A percentile compares a stretch with the other conserved stretches of the same genome.
These are phyloP conservation scores for Pythium sp. DNA, from an alignment of 352 stramenopile genomes.

Conservation along the genomic window DNA sequence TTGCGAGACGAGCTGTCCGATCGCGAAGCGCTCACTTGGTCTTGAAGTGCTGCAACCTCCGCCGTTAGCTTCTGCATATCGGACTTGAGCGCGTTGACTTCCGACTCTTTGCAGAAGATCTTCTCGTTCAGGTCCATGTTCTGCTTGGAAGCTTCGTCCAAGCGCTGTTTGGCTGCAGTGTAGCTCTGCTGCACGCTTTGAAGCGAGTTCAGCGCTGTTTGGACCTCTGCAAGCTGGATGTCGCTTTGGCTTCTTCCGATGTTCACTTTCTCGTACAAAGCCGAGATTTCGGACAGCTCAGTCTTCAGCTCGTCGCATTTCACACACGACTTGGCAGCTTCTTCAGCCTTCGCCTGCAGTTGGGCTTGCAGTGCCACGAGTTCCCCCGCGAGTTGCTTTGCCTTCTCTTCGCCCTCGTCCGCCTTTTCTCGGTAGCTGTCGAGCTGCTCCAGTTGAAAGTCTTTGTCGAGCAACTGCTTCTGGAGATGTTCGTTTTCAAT, in stretches of 20 bases:
- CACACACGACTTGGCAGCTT: constrained; percentile 31
- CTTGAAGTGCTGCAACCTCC: constrained; percentile 39
- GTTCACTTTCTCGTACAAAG: constrained; percentile 63
- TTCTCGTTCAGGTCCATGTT: constrained; percentile 59
- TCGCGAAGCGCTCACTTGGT: constrained; percentile 36
- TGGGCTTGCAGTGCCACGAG: constrained; percentile 29
- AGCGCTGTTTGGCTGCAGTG: constrained; percentile 29
- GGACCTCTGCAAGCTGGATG: constrained; percentile 51
- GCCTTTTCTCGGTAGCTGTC: constrained; percentile 41
- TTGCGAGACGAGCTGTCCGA: constrained; percentile 40
- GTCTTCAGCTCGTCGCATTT: constrained; percentile 42
- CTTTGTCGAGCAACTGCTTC: constrained; percentile 62
- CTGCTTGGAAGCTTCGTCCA: constrained; percentile 46
- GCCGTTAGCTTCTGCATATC: constrained; percentile 46
- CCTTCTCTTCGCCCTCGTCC: constrained; percentile 46
- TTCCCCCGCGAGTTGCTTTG: constrained; percentile 29
- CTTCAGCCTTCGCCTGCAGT: constrained; percentile 33
- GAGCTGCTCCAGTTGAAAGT: constrained; percentile 63
- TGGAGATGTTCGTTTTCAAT: constrained; percentile 74
- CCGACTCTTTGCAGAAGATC: constrained; percentile 52
- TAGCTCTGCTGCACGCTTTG: constrained; percentile 44
- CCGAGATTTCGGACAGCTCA: constrained; percentile 46
- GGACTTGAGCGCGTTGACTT: constrained; percentile 35
- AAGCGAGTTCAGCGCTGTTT: constrained; percentile 37
- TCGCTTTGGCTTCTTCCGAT: constrained; percentile 53